These are phyloP conservation scores for Diplodia intermedia DNA, from an alignment of 2,329 filamentous ascomycete genomes.

Conservation along the genomic window DNA sequence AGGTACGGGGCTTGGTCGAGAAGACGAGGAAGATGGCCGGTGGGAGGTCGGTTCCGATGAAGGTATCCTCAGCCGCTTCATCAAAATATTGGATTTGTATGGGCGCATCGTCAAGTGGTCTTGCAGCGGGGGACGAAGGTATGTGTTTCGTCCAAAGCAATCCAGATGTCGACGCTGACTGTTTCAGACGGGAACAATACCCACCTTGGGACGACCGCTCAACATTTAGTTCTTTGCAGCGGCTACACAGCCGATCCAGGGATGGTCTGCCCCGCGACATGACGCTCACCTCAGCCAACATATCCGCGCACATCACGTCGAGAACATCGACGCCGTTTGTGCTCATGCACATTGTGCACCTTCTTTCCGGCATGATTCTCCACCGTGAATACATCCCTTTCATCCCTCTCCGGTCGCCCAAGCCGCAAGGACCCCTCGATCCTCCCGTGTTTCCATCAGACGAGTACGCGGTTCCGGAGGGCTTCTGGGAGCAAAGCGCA, in stretches of 20 bases:
- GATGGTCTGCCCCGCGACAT: constrained; percentile 63
- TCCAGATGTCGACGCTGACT: constrained; percentile 49
- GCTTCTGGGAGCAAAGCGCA: constrained; percentile 70
- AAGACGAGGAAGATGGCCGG: constrained; percentile 50
- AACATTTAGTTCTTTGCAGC: constrained; percentile 61
- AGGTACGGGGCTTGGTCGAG: constrained; percentile 41
- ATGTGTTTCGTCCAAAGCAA: constrained; percentile 35
- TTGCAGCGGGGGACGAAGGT: constrained; percentile 64
- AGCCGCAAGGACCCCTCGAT: constrained; percentile 66
- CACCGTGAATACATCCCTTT: constrained; percentile 74
- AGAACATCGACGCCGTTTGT: constrained; percentile 70
- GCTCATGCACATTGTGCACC: constrained; percentile 70
- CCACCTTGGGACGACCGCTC: constrained; percentile 67
- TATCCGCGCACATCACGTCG: constrained; percentile 69
- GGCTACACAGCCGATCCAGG: constrained; percentile 62
- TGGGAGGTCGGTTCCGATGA: constrained; percentile 61
- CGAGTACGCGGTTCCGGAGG: constrained; percentile 54
- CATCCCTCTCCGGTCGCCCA: constrained; percentile 61
- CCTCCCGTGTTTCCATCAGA: constrained; percentile 61
- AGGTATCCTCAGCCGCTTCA: constrained; percentile 58
- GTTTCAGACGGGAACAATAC: constrained; percentile 55
- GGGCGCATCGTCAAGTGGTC: constrained; percentile 64
- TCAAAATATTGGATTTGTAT: constrained; percentile 62
- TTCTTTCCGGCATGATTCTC: constrained; percentile 71
- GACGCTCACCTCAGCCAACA: constrained; percentile 66